Evolutionary conservation across 202 grass and related monocot species (phyloP), one percentile per base, ranked within the genome.

Genomic region (Panicum hallii): DNA sequence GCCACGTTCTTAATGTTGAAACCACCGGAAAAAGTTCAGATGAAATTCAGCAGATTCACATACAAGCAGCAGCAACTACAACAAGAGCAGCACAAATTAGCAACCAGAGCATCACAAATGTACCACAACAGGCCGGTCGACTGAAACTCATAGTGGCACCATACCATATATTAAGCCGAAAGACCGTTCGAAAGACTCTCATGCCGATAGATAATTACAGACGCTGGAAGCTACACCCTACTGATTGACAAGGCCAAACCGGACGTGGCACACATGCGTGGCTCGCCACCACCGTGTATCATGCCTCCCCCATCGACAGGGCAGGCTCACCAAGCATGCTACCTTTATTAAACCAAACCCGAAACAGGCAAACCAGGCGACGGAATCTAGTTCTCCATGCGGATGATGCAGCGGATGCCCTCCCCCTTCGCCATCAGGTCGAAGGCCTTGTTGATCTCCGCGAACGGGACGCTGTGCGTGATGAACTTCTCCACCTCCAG

Each of bases 401-500:
- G 87, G 79, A 98, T 98, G 82, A 98, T 95, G 90, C 95, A 98
- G 68, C 95, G 90, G 52, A 98, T 90, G 65, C 95, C 70, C 43
- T 91, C 92, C 0, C 95, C 95, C 20, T 91, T 93, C 7, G 84
- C 85, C 95, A 98, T 98, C n/a, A 88, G 87, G 70, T 98, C 95
- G 6, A 98, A 98, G 0, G 95, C 95, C 67, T 78, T 93, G 87
- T 98, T 98, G 81, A 98, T 98, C 62, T 98, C 93, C 0, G 85
- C 71, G 72, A 98, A 98, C 0, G 89, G 45, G 28, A 98, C 80
- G 14, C 60, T 90, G 44, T 98, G 95, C 0, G 95, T 98, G 80
- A 98, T 95, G 63, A 98, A 98, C 78, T 98, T 98, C 26, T 98
- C 95, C 65, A 98, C 32, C 88, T 98, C 95, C 49, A 98, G 65